A percentile compares a stretch with the other conserved stretches of the same genome.
Conservation (phyloP, 1,284 basidiomycete species). For the Rhodotorula sp. region DNA sequence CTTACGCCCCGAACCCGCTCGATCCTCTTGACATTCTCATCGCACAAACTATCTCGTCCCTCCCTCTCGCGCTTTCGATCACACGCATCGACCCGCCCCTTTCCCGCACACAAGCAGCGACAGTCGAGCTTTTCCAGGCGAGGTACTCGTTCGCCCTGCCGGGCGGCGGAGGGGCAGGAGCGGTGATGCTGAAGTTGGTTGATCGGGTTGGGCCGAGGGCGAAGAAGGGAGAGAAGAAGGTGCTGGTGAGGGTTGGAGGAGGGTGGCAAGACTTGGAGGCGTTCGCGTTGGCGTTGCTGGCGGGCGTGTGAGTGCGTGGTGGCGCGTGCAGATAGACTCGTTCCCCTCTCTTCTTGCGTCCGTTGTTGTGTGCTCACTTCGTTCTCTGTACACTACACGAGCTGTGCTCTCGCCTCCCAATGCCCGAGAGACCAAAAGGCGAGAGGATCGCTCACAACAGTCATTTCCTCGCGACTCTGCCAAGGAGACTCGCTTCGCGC, state of each 20-base stretch:
- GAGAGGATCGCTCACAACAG: neutral
- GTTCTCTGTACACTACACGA: too few relatives aligned
- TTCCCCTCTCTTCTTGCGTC: neutral
- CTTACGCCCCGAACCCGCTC: slow-evolving; percentile 67
- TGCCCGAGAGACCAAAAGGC: neutral
- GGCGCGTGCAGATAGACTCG: neutral
- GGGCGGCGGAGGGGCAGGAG: slow-evolving; percentile 30
- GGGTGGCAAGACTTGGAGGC: slow-evolving; percentile 82
- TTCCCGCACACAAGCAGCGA: slow-evolving; percentile 56
- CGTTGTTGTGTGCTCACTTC: too few relatives aligned
- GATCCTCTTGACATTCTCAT: slow-evolving; percentile 81
- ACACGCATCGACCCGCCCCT: slow-evolving; percentile 75
- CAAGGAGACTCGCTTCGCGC: neutral
- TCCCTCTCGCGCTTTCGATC: slow-evolving; percentile 61
- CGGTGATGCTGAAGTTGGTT: slow-evolving; percentile 74
- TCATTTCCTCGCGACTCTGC: too few relatives aligned
- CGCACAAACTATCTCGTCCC: slow-evolving; percentile 68
- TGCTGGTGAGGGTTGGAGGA: slow-evolving; percentile 76
- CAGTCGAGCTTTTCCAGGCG: slow-evolving; percentile 73
- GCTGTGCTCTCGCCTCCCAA: neutral
- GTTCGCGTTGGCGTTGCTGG: slow-evolving; percentile 51
- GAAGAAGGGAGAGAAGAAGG: slow-evolving; percentile 64
- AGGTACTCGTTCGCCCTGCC: slow-evolving; percentile 68
- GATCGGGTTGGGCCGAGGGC: slow-evolving; percentile 56
- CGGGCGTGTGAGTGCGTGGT: neutral